Evolutionary conservation across 768 basidiomycete genomes (phyloP).

Genomic region (Porphyrellus cyaneotinctus): DNA sequence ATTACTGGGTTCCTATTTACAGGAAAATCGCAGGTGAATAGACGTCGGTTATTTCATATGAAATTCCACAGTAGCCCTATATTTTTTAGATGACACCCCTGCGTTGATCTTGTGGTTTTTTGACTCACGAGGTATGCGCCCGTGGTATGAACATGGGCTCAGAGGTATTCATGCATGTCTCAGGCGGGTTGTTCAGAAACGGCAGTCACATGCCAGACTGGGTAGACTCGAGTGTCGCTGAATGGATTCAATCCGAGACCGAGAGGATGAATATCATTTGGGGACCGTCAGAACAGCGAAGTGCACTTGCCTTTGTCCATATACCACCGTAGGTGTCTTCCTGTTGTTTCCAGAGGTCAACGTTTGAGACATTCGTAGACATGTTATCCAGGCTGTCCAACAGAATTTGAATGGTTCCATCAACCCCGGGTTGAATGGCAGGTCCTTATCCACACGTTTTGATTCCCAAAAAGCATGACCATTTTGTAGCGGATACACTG

Average conservation of each 20-base stretch:
- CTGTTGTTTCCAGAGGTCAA: not conserved
- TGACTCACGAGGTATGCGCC: constrained; percentile 57
- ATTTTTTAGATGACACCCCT: constrained; percentile 38
- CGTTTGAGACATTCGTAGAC: constrained; percentile 1
- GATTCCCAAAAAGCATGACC: not conserved
- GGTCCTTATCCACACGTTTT: not conserved
- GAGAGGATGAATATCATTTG: constrained; percentile 51
- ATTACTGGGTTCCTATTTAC: constrained; percentile 76
- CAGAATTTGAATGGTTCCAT: constrained; percentile 34
- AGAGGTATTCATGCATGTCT: constrained; percentile 4
- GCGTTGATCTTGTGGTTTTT: constrained; percentile 68
- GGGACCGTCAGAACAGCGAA: constrained; percentile 50
- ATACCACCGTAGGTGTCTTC: constrained; percentile 58
- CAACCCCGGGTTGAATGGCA: constrained; percentile 44
- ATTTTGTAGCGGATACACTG: constrained; percentile 45
- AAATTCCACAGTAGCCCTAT: not conserved
- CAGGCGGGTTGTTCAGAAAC: constrained; percentile 49
- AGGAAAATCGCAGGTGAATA: constrained; percentile 30
- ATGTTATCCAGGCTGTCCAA: constrained; percentile 34
- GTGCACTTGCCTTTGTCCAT: constrained; percentile 68
- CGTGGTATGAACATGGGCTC: not conserved
- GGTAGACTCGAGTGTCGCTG: constrained; percentile 60
- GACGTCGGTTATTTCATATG: not conserved
- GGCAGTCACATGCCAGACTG: constrained; percentile 54
- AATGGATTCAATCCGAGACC: constrained; percentile 57